A percentile compares a stretch with the other conserved stretches of the same genome.
phyloP scores from a whole-genome alignment of 192 early-diverging fungal species.

The Pilaira anomala region DNA sequence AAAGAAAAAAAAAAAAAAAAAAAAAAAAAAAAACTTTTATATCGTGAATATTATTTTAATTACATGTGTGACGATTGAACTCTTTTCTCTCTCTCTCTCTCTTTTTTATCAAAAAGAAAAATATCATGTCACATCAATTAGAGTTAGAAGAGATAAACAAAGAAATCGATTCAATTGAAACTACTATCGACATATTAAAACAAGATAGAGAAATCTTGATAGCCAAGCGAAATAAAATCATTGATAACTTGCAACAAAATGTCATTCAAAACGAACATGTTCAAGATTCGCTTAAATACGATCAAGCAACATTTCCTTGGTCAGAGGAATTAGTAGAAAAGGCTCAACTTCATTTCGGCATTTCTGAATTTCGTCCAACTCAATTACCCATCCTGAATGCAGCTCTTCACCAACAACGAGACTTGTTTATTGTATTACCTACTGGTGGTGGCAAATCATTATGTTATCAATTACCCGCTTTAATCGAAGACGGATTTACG shows the following conservation, averaged over 20 bases:
- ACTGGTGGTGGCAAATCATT: constrained; percentile 94
- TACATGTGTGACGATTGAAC: too few relatives aligned
- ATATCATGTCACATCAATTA: neutral
- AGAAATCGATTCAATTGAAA: neutral
- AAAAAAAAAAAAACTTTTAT: too few relatives aligned
- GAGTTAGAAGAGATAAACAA: neutral
- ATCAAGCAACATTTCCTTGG: constrained; percentile 49
- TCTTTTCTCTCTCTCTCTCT: too few relatives aligned
- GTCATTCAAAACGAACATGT: neutral
- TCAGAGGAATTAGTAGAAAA: constrained; percentile 35
- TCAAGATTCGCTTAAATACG: constrained; percentile 24
- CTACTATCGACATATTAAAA: neutral
- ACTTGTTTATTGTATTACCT: constrained; percentile 92
- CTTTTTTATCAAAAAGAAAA: too few relatives aligned
- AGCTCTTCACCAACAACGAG: constrained; percentile 65
- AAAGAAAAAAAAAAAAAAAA: neutral
- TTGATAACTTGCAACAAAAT: neutral
- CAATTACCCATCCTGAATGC: constrained; percentile 89
- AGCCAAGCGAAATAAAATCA: neutral
- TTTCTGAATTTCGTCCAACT: constrained; percentile 68
- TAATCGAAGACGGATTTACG: constrained; percentile 77
- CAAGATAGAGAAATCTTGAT: neutral
- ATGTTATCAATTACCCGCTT: constrained; percentile 90
- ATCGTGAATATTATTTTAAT: too few relatives aligned
- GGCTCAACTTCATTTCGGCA: constrained; percentile 45